Base-by-base conservation (phyloP, 2,329 filamentous ascomycete genomes). In the Claviceps quebecensis region DNA sequence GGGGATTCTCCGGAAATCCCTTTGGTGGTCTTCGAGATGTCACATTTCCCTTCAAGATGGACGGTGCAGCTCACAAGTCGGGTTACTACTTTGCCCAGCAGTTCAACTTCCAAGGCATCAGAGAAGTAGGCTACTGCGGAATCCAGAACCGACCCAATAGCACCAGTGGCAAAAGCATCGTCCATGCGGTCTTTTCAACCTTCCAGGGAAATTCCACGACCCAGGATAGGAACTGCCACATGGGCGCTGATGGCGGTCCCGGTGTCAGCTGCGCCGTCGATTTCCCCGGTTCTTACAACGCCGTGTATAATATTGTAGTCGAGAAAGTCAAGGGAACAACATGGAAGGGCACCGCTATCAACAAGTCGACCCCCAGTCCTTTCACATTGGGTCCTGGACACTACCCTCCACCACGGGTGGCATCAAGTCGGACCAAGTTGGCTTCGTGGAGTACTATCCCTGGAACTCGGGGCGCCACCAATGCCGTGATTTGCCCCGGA, bases 31-130 rank as follows among this genome's bases (percentile, higher is more conserved):
- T 43, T 19, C 19, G 23, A 16, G 40, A 43, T 22, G 14, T 61
- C 16, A 57, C 56, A 0, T 60, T 61, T 36, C 55, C 56, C n/a
- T 53, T 61, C 37, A 55, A 53, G 47, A 55, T 60, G 40, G 50
- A 53, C 40, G 49, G 52, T 1, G 56, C 58, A 3, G 37, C 52
- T 7, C 59, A 58, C 40, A 19, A 41, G 4, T 40, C 29, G 1
- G 58, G 57, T 9, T 62, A 55, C 39, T 60, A 58, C 53, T 60
- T 57, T 52, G 60, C 59, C 9, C 53, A 60, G 52, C 56, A 58
- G 29, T 61, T 53, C 49, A 34, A 44, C 22, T 59, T 60, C 23
- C 6, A 53, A 2, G 50, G 48, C 26, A 26, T 53, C 41, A 23
- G 6, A 5, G 0, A 23, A 1, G 40, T 23, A 14, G 9, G 0